Percentiles rank a stretch among this genome's conserved stretches.
phyloP scores from a whole-genome alignment of 192 early-diverging fungal species.

The Powellomyces hirtus region DNA sequence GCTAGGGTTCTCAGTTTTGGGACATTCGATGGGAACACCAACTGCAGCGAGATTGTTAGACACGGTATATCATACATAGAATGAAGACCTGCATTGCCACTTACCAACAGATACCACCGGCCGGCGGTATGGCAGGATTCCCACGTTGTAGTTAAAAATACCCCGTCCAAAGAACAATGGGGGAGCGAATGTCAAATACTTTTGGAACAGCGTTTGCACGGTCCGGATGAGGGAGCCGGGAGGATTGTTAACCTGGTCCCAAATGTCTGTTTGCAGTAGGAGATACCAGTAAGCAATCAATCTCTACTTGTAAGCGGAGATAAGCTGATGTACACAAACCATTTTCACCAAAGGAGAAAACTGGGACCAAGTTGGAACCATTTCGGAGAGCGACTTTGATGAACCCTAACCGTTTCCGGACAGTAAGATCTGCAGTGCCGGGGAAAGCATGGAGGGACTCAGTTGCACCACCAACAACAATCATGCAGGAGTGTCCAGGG shows the following conservation, averaged over 20 bases:
- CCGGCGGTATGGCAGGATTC: conserved; percentile 50
- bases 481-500: conserved; percentile 66
- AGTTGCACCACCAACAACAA: conserved; percentile 90
- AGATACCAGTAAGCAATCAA: too few species aligned
- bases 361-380: conserved; percentile 80
- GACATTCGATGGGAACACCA: conserved; percentile 65
- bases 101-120: conserved; percentile 39
- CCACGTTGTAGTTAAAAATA: conserved; percentile 77
- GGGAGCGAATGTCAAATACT: conserved; percentile 37
- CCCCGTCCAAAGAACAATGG: conserved; percentile 81
- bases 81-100: not conserved
- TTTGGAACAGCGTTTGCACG: conserved; percentile 74
- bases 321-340: conserved; percentile 24
- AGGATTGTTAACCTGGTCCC: conserved; percentile 70
- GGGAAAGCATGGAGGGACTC: conserved; percentile 67
- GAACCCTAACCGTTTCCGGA: conserved; percentile 85
- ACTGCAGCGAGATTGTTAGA: conserved; percentile 26
- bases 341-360: conserved; percentile 93
- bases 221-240: conserved; percentile 62
- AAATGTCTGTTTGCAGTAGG: too few species aligned
- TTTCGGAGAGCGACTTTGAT: conserved; percentile 82
- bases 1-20: conserved; percentile 55
- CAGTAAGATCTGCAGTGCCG: conserved; percentile 58
- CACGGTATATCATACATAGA: conserved; percentile 3
- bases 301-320: not conserved